Evolutionary conservation across 441 rosid species (phyloP).

Genomic region (Cnidoscolus chayamansa): DNA sequence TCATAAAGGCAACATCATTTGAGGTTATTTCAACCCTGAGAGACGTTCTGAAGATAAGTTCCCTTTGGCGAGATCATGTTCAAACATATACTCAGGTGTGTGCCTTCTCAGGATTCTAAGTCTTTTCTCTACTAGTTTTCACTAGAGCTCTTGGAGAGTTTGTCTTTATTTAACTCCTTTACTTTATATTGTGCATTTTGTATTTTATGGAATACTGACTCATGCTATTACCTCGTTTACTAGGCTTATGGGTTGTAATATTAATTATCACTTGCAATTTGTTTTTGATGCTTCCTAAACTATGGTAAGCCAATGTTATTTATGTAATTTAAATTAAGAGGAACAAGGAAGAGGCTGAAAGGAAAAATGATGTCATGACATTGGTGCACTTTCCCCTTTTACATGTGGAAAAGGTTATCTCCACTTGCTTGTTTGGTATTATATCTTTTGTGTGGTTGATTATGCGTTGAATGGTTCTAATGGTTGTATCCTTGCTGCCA

Average conservation of each 20-base stretch:
- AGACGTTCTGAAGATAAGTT: constrained; percentile 89
- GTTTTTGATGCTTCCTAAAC: neutral
- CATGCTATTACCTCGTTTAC: neutral
- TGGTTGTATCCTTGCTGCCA: neutral
- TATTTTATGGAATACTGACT: neutral
- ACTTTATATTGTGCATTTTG: neutral
- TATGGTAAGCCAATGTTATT: neutral
- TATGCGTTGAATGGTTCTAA: neutral
- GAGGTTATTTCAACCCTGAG: constrained; percentile 95
- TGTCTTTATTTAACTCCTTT: neutral
- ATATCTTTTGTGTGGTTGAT: neutral
- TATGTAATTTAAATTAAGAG: neutral
- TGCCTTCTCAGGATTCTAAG: constrained; percentile 14
- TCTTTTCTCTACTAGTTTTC: constrained; percentile 13
- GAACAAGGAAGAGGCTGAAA: neutral
- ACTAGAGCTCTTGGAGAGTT: constrained; percentile 7
- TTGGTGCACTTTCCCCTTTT: neutral
- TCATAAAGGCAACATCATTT: constrained; percentile 92
- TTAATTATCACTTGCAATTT: neutral
- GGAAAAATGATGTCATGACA: neutral
- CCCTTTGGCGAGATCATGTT: constrained; percentile 97
- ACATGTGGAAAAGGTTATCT: neutral
- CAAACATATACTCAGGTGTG: constrained; percentile 87
- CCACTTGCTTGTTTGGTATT: neutral
- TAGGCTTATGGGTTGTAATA: neutral